phyloP scores from a whole-genome alignment of 2,329 filamentous ascomycete species.

The Xylariaceae sp. region DNA sequence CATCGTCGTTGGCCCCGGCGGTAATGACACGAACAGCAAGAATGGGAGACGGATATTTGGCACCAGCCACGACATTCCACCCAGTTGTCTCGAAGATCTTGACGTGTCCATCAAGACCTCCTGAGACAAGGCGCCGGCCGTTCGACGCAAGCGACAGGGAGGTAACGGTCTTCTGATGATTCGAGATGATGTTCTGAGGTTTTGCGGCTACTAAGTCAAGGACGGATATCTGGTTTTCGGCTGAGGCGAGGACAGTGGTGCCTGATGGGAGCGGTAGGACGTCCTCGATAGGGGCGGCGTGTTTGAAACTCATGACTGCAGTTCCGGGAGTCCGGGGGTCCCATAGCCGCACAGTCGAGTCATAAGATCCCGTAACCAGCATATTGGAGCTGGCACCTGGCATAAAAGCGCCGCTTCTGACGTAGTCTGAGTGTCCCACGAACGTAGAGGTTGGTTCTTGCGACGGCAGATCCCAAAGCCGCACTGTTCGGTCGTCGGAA shows the following conservation, averaged over 20 bases:
- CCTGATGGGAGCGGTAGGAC: constrained; percentile 85
- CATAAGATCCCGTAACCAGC: constrained; percentile 87
- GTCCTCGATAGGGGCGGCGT: constrained; percentile 80
- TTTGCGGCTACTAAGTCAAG: constrained; percentile 89
- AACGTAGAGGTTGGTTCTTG: constrained; percentile 74
- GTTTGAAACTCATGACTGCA: constrained; percentile 88
- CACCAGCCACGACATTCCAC: constrained; percentile 94
- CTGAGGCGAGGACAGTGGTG: constrained; percentile 78
- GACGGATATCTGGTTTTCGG: constrained; percentile 83
- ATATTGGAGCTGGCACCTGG: constrained; percentile 68
- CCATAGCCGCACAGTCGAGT: constrained; percentile 90
- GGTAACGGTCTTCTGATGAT: constrained; percentile 97
- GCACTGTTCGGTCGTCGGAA: constrained; percentile 88
- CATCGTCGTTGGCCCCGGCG: constrained; percentile 63
- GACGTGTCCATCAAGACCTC: constrained; percentile 89
- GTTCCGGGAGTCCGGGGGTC: constrained; percentile 71
- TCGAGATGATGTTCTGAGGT: constrained; percentile 79
- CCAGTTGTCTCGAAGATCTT: constrained; percentile 92
- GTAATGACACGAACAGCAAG: constrained; percentile 76
- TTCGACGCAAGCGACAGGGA: constrained; percentile 77
- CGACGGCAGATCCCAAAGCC: constrained; percentile 88
- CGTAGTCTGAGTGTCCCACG: constrained; percentile 86
- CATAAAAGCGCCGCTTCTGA: constrained; percentile 82
- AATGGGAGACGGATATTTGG: constrained; percentile 90
- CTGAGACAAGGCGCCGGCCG: constrained; percentile 76